These are phyloP conservation scores for Nemania sp. DNA, from an alignment of 2,329 filamentous ascomycete species.

Conservation along the genomic window DNA sequence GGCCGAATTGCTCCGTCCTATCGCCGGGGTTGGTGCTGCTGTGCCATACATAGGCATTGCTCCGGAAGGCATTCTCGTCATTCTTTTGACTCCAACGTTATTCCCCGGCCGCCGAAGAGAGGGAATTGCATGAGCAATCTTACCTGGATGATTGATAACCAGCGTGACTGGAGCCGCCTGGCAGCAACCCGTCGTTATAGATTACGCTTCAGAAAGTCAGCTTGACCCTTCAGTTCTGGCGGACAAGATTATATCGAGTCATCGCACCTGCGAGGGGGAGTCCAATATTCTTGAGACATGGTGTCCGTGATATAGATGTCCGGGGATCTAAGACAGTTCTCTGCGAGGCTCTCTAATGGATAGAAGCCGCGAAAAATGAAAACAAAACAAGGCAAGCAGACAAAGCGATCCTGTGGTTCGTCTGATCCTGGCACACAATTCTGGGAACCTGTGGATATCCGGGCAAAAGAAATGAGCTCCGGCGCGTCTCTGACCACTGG, in stretches of 20 bases:
- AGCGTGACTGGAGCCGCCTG: constrained; percentile 32
- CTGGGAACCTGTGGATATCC: constrained; percentile 18
- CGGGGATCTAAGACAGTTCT: constrained; percentile 41
- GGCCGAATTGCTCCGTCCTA: constrained; percentile 43
- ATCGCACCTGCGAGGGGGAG: constrained; percentile 57
- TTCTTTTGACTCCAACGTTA: constrained; percentile 47
- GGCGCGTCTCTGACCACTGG: constrained; percentile 23
- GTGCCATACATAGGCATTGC: constrained; percentile 39
- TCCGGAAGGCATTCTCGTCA: constrained; percentile 45
- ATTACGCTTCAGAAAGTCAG: constrained; percentile 39
- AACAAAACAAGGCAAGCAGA: constrained; percentile 21
- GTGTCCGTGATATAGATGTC: constrained; percentile 50
- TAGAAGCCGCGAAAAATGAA: constrained; percentile 10
- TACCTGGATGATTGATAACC: constrained; percentile 41
- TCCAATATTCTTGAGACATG: constrained; percentile 54
- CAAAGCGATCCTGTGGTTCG: constrained; percentile 17
- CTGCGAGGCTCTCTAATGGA: constrained; percentile 4
- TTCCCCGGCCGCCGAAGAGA: constrained; percentile 30
- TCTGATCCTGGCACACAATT: constrained; percentile 12
- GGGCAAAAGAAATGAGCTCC: constrained; percentile 21
- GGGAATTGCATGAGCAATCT: constrained; percentile 31
- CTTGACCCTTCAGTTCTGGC: constrained; percentile 27
- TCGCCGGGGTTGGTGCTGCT: constrained; percentile 9
- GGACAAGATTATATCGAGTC: constrained; percentile 29
- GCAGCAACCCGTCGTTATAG: constrained; percentile 37